Conservation (phyloP, 345 rosid genomes). For the Boechera divaricarpa region DNA sequence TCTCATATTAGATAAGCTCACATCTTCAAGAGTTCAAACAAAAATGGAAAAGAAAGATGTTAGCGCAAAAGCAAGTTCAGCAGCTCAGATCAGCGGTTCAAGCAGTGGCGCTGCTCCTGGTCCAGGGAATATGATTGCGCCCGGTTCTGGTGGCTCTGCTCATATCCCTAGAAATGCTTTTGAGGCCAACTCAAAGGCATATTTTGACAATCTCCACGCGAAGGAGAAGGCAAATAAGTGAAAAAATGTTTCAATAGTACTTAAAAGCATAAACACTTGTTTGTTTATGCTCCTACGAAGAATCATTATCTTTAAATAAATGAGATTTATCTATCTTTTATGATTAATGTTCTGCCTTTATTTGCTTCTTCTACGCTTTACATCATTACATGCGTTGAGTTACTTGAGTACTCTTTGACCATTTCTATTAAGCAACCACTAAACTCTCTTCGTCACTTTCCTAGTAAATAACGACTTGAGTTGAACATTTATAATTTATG, state of each 20-base stretch:
- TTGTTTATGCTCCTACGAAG: conserved; percentile 5
- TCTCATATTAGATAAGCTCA: neutral
- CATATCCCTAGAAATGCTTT: conserved; percentile 23
- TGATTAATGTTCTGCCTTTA: neutral
- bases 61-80: conserved; percentile 14
- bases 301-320: conserved; percentile 18
- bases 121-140: conserved; percentile 31
- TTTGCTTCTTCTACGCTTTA: neutral
- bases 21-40: neutral
- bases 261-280: neutral
- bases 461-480: neutral
- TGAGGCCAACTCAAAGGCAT: conserved; percentile 17
- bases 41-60: conserved; percentile 23
- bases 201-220: conserved; percentile 29
- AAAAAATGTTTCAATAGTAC: neutral
- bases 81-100: conserved; percentile 20
- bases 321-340: neutral
- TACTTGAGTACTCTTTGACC: neutral
- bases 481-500: no score
- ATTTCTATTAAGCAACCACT: neutral
- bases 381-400: neutral
- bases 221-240: conserved; percentile 24
- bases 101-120: neutral
- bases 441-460: neutral
- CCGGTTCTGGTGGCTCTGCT: conserved; percentile 23